These are phyloP conservation scores for Daldinia loculata DNA, from an alignment of 495 filamentous ascomycete species.

Conservation along the genomic window DNA sequence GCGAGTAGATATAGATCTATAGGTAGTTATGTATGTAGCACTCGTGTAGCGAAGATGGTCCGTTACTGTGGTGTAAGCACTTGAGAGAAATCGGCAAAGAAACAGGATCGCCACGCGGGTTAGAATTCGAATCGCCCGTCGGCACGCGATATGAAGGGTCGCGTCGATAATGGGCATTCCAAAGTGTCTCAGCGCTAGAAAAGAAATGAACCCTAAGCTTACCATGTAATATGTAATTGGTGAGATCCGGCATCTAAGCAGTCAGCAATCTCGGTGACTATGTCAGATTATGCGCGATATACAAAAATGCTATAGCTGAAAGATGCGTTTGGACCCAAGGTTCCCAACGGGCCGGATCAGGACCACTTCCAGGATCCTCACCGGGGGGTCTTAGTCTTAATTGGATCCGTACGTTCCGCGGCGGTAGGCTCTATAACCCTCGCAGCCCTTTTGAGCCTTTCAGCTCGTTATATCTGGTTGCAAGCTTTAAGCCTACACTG, in stretches of 20 bases:
- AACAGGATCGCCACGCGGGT: conserved; percentile 1
- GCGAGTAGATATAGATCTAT: conserved; percentile 10
- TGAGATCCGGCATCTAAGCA: neutral
- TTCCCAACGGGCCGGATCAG: conserved; percentile 25
- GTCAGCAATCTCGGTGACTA: conserved; percentile 1
- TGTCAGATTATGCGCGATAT: conserved; percentile 11
- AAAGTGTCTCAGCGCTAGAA: neutral
- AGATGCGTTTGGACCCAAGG: conserved; percentile 19
- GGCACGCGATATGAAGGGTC: neutral
- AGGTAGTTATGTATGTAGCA: conserved; percentile 4
- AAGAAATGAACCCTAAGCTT: neutral
- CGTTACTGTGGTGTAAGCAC: conserved; percentile 5
- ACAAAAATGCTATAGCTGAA: neutral
- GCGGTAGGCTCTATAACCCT: neutral
- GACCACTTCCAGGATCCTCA: conserved; percentile 1
- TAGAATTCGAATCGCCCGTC: neutral
- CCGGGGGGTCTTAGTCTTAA: neutral
- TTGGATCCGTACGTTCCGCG: conserved; percentile 13
- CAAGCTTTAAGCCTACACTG: neutral
- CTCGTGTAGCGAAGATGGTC: conserved; percentile 22
- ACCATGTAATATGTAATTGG: neutral
- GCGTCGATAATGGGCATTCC: neutral
- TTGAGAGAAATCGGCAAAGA: conserved; percentile 25
- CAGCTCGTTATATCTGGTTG: conserved; percentile 7
- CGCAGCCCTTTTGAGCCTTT: neutral